Percentiles rank a stretch among this genome's conserved stretches.
These are phyloP conservation scores for Solanum chmielewskii DNA, from an alignment of 257 asterid species.

Conservation along the genomic window DNA sequence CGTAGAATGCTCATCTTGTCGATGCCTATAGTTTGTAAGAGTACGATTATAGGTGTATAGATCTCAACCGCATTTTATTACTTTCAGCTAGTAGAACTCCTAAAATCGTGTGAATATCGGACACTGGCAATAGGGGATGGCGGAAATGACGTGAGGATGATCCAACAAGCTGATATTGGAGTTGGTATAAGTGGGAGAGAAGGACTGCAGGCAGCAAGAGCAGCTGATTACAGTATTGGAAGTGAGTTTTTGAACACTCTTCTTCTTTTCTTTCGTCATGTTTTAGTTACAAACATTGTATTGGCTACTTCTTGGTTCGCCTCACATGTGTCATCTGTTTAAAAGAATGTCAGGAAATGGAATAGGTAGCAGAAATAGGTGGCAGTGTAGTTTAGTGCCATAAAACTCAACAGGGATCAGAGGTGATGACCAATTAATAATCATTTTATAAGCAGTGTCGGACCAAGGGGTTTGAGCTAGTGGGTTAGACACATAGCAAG, in stretches of 20 bases:
- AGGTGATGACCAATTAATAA: neutral
- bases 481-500: neutral
- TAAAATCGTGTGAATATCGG: conserved; percentile 90
- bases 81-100: conserved; percentile 79
- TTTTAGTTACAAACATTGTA: neutral
- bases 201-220: conserved; percentile 99
- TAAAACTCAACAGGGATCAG: neutral
- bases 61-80: neutral
- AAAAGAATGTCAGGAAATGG: neutral
- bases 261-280: neutral
- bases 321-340: neutral
- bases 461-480: neutral
- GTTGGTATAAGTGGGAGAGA: conserved; percentile 99
- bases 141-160: conserved; percentile 99
- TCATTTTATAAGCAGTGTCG: neutral
- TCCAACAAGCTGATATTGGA: conserved; percentile 98
- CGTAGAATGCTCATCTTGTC: neutral
- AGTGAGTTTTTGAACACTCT: conserved; percentile 41
- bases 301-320: neutral
- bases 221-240: conserved; percentile 99
- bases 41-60: neutral
- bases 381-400: neutral
- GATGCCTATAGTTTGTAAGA: neutral
- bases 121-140: conserved; percentile 99
- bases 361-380: neutral